Base-by-base conservation (phyloP, 176 grass and related monocot genomes). In the Musa schizocarpa region DNA sequence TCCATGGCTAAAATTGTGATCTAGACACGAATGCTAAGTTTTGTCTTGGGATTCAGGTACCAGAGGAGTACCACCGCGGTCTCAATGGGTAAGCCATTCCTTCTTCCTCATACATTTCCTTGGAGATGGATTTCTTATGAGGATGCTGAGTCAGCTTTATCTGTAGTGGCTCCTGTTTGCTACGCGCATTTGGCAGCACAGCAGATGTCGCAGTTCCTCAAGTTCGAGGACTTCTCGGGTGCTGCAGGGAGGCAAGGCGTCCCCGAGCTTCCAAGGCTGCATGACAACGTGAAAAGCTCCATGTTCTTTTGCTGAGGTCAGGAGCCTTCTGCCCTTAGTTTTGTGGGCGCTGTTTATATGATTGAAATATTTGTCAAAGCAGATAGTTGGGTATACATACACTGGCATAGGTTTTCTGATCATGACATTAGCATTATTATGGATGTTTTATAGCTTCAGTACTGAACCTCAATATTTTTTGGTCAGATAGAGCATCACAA, bases 251-350 rank as follows among this genome's bases (percentile, higher is more conserved):
- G 59, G 50, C 29, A 53, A 8, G 0, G 54, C 72, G 1, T 53
- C 13, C 87, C 80, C 0, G 74, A 88, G 23, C 54, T 94, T 23
- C 85, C 82, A 17, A 50, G n/a, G 14, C 57, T 90, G 72, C 85
- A 94, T 20, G 0, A 16, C 5, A 75, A 77, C 1, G 87, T 90
- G 11, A 54, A 19, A 14, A 77, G 63, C 1, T 83, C 80, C 0
- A 94, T 94, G 91, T 86, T 90, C 72, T 94, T 86, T 75, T 94
- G 87, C 76, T 88, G 67, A 86, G 16, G 29, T 11, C 16, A 17
- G 19, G 16, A 6, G 10, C 9, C 62, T 22, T 20, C 16, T 9
- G 12, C 17, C 9, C 22, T 65, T 65, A 0, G 29, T 29, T 29
- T 29, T 29, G 29, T 29, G 29, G 29, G 3, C 2, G 3, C 29